A percentile compares a stretch with the other conserved stretches of the same genome.
phyloP scores from a whole-genome alignment of 2,329 filamentous ascomycete genomes.

The Paecilomyces niveus region DNA sequence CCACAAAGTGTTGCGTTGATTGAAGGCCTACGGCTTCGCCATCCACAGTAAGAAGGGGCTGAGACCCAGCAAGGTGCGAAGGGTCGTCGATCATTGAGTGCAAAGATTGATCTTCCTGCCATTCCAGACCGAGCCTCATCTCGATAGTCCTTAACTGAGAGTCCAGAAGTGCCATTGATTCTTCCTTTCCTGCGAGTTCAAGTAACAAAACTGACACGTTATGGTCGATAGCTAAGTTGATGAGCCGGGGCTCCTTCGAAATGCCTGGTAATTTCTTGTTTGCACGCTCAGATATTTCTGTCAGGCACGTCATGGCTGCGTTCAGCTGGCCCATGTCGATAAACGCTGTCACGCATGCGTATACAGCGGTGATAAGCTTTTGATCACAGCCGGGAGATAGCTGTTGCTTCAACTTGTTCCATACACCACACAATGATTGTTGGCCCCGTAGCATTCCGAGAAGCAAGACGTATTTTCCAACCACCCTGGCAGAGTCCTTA shows the following conservation, averaged over 20 bases:
- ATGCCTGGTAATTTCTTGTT: conserved; percentile 17
- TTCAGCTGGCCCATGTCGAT: conserved; percentile 14
- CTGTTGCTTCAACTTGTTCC: conserved; percentile 12
- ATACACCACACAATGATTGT: conserved; percentile 14
- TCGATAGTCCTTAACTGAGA: conserved; percentile 21
- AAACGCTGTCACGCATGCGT: conserved; percentile 18
- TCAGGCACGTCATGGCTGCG: conserved; percentile 17
- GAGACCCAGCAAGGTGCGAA: conserved; percentile 10
- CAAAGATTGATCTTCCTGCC: conserved; percentile 13
- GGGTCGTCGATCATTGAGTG: conserved; percentile 13
- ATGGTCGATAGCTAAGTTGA: conserved; percentile 13
- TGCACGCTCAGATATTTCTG: conserved; percentile 15
- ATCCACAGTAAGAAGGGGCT: conserved; percentile 17
- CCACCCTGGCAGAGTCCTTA: conserved; percentile 3
- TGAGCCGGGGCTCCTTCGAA: conserved; percentile 13
- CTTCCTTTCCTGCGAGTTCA: conserved; percentile 14
- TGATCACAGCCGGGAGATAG: conserved; percentile 3
- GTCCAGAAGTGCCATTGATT: conserved; percentile 18
- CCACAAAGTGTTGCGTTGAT: conserved; percentile 15
- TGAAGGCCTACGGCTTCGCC: conserved; percentile 17
- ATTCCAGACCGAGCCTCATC: conserved; percentile 21
- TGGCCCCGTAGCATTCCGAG: conserved; percentile 18
- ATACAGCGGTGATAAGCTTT: conserved; percentile 11
- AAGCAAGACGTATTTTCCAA: conserved; percentile 17
- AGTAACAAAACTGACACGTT: conserved; percentile 13